Evolutionary conservation across 2,329 filamentous ascomycete species (phyloP).

Genomic region (Pestalotiopsis sp.): DNA sequence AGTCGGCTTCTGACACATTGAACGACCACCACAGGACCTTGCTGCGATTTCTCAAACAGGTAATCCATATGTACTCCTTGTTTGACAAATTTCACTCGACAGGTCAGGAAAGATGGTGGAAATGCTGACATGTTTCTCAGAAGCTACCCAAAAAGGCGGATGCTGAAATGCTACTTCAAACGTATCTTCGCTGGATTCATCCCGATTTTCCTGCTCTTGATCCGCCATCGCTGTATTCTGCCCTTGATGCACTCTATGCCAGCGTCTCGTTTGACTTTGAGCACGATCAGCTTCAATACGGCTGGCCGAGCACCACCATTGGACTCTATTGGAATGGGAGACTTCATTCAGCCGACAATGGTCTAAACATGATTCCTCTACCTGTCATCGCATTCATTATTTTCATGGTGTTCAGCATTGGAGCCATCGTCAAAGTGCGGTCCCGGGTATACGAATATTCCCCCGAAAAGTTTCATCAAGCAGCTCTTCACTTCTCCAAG

Average conservation of each 20-base stretch:
- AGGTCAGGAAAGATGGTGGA: too few species aligned
- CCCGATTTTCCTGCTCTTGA: not conserved
- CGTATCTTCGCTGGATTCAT: not conserved
- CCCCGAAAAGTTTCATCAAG: not conserved
- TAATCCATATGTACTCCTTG: not conserved
- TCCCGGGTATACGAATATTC: not conserved
- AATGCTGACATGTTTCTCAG: not conserved
- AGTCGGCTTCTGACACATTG: not conserved
- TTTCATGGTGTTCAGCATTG: not conserved
- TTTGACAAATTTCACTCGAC: too few species aligned
- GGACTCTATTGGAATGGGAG: not conserved
- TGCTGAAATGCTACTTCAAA: not conserved
- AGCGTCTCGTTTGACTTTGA: not conserved
- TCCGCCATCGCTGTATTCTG: not conserved
- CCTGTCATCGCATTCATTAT: not conserved
- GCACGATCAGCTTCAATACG: not conserved
- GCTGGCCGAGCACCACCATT: not conserved
- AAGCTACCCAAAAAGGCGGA: not conserved
- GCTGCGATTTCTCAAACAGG: not conserved
- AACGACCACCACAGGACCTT: not conserved
- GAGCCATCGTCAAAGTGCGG: not conserved
- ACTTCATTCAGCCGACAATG: not conserved
- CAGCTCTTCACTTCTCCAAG: not conserved
- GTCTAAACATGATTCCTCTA: not conserved
- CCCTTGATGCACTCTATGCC: not conserved